Base-by-base conservation (phyloP, 495 filamentous ascomycete genomes). In the Podospora pseudocomata region DNA sequence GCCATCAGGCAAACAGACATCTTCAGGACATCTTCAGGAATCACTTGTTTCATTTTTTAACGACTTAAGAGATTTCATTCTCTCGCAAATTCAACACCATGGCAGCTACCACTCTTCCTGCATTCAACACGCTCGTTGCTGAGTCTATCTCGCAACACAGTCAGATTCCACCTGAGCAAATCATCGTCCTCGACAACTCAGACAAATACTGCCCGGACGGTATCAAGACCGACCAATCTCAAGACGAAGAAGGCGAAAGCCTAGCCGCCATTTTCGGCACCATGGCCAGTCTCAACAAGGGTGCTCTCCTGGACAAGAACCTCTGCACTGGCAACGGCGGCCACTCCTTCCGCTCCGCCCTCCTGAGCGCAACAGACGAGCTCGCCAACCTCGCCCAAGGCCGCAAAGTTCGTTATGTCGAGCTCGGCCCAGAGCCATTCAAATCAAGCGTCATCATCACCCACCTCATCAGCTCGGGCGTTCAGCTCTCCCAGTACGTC, bases 161-260 rank as follows among this genome's bases (percentile, higher is more conserved):
- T 2, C n/a, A 58, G n/a, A 58, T 58, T n/a, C 23, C 55, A 19
- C 55, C 55, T 26, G 55, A 58, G 55, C 4, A 58, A 18, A 58
- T 58, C 55, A 58, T 58, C 23, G 55, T 58, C 55, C 55, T 58
- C 55, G 55, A 58, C 55, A 58, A 58, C 55, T 58, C 55, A 7
- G 55, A 58, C 55, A 58, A 58, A 23, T 58, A 58, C 18, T 58
- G 55, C 23, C 55, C 55, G 3, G 55, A 58, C n/a, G 55, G n/a
- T 18, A 58, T 58, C 55, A 58, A 58, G n/a, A 19, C 55, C 55
- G 55, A 20, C 18, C 23, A 19, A 5, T 58, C 55, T 26, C 9
- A 19, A 58, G 55, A 26, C 13, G n/a, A 58, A 9, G 55, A 58
- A 19, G 55, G 23, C n/a, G 55, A 58, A 11, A 20, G n/a, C 55